Evolutionary conservation across 495 filamentous ascomycete species (phyloP).

Genomic region (Talaromyces borbonicus): DNA sequence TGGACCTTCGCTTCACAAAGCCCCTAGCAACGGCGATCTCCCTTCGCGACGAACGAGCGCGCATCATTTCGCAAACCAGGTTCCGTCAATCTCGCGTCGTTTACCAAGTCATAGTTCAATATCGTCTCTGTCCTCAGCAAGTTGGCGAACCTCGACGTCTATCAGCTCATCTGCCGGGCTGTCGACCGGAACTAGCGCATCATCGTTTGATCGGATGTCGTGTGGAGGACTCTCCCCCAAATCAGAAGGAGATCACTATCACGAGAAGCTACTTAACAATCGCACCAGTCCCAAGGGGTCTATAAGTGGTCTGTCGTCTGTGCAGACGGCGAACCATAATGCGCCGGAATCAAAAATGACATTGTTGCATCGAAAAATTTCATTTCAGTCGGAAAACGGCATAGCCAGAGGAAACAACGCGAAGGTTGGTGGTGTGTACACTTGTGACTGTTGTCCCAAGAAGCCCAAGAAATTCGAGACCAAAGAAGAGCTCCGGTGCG

Average conservation of each 20-base stretch:
- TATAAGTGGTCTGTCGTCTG: background rate
- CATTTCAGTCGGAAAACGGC: slow-evolving; percentile 23
- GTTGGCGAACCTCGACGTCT: slow-evolving; percentile 54
- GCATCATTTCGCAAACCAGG: slow-evolving; percentile 45
- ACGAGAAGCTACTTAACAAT: slow-evolving; percentile 41
- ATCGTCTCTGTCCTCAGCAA: slow-evolving; percentile 61
- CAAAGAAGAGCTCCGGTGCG: slow-evolving; percentile 75
- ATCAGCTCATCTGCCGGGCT: slow-evolving; percentile 57
- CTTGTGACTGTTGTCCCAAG: slow-evolving; percentile 97
- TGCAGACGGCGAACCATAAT: background rate
- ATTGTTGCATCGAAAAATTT: slow-evolving; percentile 32
- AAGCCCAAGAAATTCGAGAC: slow-evolving; percentile 97
- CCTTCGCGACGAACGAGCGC: slow-evolving; percentile 56
- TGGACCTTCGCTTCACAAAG: slow-evolving; percentile 55
- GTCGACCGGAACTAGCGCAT: slow-evolving; percentile 59
- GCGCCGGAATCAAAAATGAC: slow-evolving; percentile 15
- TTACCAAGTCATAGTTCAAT: slow-evolving; percentile 56
- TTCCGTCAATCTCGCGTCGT: slow-evolving; percentile 47
- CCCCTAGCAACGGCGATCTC: slow-evolving; percentile 51
- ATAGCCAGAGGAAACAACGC: slow-evolving; percentile 20
- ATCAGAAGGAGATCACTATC: slow-evolving; percentile 39
- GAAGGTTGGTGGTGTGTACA: slow-evolving; percentile 46
- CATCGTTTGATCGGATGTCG: slow-evolving; percentile 61
- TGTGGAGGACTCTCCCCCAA: slow-evolving; percentile 63
- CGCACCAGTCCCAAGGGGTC: slow-evolving; percentile 42